phyloP scores from a whole-genome alignment of 305 asterid species.

The Petunia hybrid region DNA sequence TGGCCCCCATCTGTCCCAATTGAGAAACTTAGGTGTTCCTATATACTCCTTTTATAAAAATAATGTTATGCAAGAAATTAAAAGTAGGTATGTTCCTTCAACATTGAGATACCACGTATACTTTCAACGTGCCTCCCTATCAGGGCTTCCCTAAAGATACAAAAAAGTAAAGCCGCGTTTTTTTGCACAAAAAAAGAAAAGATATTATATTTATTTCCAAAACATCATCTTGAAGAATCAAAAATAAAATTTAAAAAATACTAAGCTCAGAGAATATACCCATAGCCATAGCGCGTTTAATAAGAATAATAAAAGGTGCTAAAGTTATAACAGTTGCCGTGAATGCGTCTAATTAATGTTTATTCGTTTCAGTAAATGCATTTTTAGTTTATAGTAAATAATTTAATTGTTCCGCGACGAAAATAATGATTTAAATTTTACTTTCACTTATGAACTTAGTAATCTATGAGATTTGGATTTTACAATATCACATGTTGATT shows the following conservation, averaged over 20 bases:
- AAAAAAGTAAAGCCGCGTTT: neutral
- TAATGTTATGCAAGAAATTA: neutral
- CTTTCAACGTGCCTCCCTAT: constrained; percentile 28
- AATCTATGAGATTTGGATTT: too few relatives aligned
- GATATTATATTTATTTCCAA: neutral
- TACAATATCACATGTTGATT: too few relatives aligned
- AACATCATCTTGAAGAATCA: neutral
- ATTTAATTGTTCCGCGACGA: too few relatives aligned
- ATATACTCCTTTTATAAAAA: neutral
- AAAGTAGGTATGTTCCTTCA: constrained; percentile 3
- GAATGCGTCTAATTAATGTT: too few relatives aligned
- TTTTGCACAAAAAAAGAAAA: neutral
- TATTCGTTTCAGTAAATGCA: too few relatives aligned
- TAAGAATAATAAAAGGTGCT: too few relatives aligned
- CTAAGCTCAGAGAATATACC: too few relatives aligned
- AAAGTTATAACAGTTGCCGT: too few relatives aligned
- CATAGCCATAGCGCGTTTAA: too few relatives aligned
- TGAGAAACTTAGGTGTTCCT: neutral
- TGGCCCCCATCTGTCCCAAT: neutral
- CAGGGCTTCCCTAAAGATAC: neutral
- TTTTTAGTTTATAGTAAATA: too few relatives aligned
- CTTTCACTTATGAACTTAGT: too few relatives aligned
- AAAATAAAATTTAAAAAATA: neutral
- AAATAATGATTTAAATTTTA: too few relatives aligned
- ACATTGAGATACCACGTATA: constrained; percentile 29